Evolutionary conservation across 441 rosid species (phyloP).

Genomic region (Gossypium lobatum): DNA sequence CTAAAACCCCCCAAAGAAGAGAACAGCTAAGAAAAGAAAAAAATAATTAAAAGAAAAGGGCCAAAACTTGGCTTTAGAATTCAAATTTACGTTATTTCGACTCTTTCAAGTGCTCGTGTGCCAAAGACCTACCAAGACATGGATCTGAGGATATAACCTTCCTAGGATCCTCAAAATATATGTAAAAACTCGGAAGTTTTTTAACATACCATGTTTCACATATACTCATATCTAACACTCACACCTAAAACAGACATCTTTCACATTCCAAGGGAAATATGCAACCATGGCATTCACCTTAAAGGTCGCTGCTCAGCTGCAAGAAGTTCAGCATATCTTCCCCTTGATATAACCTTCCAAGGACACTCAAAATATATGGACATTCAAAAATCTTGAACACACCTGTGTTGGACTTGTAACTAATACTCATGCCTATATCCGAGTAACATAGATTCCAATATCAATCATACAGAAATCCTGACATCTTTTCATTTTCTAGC

Average conservation of each 20-base stretch:
- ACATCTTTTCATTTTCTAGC: not conserved
- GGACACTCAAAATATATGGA: too few species aligned
- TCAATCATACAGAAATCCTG: not conserved
- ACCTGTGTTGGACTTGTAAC: too few species aligned
- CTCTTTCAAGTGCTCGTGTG: not conserved
- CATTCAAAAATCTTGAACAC: too few species aligned
- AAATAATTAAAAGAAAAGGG: not conserved
- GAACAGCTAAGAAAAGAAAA: not conserved
- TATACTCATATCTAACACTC: not conserved
- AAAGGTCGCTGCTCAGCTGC: slow-evolving; percentile 84
- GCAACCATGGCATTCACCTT: slow-evolving; percentile 39
- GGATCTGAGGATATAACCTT: not conserved
- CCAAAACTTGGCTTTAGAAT: not conserved
- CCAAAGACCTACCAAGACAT: not conserved
- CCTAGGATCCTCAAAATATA: not conserved
- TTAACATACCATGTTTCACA: too few species aligned
- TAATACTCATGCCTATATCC: not conserved
- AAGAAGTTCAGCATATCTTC: slow-evolving; percentile 85
- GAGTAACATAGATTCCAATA: not conserved
- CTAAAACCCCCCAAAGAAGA: not conserved
- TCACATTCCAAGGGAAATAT: not conserved
- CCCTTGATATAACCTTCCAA: slow-evolving; percentile 78
- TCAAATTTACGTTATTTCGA: not conserved
- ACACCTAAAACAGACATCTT: not conserved
- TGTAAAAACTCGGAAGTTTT: not conserved